Conservation (phyloP, 352 stramenopile genomes). For the Globisporangium paroecandrum region DNA sequence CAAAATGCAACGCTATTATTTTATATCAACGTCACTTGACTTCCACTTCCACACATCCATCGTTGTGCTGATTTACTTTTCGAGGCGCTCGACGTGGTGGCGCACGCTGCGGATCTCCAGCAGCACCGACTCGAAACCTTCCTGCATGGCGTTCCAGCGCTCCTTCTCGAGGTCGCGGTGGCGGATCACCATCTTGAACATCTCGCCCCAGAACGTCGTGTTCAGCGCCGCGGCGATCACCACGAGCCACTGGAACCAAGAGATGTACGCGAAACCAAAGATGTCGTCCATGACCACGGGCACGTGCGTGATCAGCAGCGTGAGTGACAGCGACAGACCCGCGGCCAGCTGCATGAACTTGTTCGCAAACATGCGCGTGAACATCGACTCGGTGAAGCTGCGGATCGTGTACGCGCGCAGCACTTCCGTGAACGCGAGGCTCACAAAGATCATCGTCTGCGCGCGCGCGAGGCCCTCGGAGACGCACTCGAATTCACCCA, state of each 20-base stretch:
- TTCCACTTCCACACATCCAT: neutral
- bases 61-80: conserved; percentile 16
- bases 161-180: conserved; percentile 21
- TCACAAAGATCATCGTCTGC: conserved; percentile 77
- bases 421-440: conserved; percentile 67
- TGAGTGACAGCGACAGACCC: conserved; percentile 44
- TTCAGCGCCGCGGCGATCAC: conserved; percentile 27
- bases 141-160: conserved; percentile 42
- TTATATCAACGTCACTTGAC: neutral
- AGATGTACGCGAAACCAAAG: conserved; percentile 51
- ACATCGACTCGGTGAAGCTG: conserved; percentile 65
- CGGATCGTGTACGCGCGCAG: conserved; percentile 75
- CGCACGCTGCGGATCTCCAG: conserved; percentile 59
- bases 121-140: conserved; percentile 55
- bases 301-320: conserved; percentile 39
- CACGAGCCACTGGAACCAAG: conserved; percentile 42
- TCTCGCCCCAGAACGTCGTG: conserved; percentile 35
- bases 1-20: neutral
- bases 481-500: conserved; percentile 58
- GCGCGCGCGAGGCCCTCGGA: conserved; percentile 51
- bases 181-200: conserved; percentile 37
- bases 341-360: conserved; percentile 60
- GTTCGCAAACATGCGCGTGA: conserved; percentile 60
- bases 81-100: conserved; percentile 49
- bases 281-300: conserved; percentile 43